Evolutionary conservation across 306 rosid genomes (phyloP).

Genomic region (Trifolium repens): DNA sequence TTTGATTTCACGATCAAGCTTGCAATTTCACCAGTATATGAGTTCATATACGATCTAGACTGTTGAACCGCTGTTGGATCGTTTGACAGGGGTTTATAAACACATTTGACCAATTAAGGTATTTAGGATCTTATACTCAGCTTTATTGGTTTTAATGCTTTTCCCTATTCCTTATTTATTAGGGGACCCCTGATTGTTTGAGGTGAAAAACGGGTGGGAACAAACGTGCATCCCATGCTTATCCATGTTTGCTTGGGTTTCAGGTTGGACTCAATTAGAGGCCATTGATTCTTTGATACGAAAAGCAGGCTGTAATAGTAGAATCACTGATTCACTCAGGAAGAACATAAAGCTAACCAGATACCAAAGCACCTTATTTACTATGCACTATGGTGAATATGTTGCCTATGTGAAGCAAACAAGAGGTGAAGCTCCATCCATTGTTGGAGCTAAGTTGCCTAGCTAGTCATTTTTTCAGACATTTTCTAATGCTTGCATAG

Average conservation of each 20-base stretch:
- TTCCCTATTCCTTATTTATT: constrained; percentile 22
- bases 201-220: not conserved
- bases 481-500: constrained; percentile 44
- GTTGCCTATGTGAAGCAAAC: constrained; percentile 64
- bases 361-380: constrained; percentile 84
- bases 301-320: constrained; percentile 81
- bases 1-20: too few species aligned
- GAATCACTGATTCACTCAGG: constrained; percentile 67
- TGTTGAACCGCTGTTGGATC: too few species aligned
- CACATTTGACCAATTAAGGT: not conserved
- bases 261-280: constrained; percentile 89
- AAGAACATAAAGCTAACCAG: constrained; percentile 71
- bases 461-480: constrained; percentile 46
- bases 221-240: constrained; percentile 15
- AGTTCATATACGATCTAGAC: too few species aligned
- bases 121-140: not conserved
- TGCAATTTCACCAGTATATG: too few species aligned
- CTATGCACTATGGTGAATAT: constrained; percentile 80
- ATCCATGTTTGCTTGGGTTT: constrained; percentile 44
- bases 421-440: constrained; percentile 67
- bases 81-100: too few species aligned
- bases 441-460: constrained; percentile 62
- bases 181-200: not conserved
- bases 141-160: not conserved
- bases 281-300: constrained; percentile 92